Evolutionary conservation across 179 eudicot genomes (phyloP).

Genomic region (Camellia oleifera): DNA sequence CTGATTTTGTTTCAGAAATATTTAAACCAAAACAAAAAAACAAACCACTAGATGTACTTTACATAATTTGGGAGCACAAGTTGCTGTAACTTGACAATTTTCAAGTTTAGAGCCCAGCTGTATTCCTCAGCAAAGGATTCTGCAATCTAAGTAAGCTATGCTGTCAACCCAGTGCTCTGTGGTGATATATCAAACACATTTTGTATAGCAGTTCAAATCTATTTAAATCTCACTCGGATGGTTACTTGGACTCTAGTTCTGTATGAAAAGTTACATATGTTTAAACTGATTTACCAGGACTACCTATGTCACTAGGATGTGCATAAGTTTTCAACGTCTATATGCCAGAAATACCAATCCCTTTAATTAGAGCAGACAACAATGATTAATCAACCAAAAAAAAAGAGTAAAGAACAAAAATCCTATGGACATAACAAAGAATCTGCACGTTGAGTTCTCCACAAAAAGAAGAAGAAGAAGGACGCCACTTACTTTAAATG

Average conservation of each 20-base stretch:
- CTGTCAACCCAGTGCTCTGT: background rate
- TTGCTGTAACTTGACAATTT: background rate
- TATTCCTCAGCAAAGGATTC: background rate
- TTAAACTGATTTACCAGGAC: background rate
- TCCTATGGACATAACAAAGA: background rate
- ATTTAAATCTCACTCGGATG: background rate
- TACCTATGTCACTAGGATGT: background rate
- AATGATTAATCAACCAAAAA: background rate
- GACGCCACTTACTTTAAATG: slow-evolving; percentile 53
- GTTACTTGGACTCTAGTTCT: background rate
- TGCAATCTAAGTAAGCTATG: background rate
- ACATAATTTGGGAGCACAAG: background rate
- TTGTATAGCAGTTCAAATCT: background rate
- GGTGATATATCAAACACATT: background rate
- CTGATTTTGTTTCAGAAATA: background rate
- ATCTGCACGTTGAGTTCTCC: background rate
- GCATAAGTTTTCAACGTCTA: background rate
- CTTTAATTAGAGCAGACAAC: background rate
- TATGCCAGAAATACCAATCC: background rate
- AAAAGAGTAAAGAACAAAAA: too few species aligned
- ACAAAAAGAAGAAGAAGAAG: background rate
- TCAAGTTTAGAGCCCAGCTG: slow-evolving; percentile 5
- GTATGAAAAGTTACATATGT: background rate
- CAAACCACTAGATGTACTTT: background rate
- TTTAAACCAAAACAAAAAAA: background rate